These are phyloP conservation scores for Bothriochloa decipiens DNA, from an alignment of 176 grass and related monocot genomes.

Conservation along the genomic window DNA sequence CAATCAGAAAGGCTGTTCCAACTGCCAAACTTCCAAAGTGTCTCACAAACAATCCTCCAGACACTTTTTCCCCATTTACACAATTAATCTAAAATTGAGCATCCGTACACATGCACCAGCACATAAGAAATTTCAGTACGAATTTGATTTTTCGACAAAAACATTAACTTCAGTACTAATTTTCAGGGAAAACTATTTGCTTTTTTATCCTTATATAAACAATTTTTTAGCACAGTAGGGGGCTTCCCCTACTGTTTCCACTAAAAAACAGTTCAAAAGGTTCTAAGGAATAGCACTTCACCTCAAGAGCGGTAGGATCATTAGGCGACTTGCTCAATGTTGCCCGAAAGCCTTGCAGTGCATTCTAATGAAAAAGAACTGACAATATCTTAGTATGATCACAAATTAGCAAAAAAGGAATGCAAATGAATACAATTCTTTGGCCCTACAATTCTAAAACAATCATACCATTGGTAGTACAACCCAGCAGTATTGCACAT, in stretches of 20 bases:
- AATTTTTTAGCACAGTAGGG: no score
- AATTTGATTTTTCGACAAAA: constrained; percentile 4
- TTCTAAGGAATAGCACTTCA: constrained; percentile 41
- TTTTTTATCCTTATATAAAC: no score
- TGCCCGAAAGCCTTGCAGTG: constrained; percentile 66
- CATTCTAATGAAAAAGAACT: constrained; percentile 53
- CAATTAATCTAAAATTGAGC: not conserved
- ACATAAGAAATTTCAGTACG: not conserved
- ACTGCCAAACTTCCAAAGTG: not conserved
- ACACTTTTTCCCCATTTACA: not conserved
- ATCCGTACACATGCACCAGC: not conserved
- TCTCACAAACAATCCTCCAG: not conserved
- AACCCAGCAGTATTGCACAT: constrained; percentile 22
- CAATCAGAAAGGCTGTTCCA: not conserved
- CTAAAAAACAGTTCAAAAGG: not conserved
- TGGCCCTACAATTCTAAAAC: constrained; percentile 13
- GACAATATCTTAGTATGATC: constrained; percentile 29
- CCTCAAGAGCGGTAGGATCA: constrained; percentile 75
- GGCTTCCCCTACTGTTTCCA: no score
- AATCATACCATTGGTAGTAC: constrained; percentile 24
- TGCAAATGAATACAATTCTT: constrained; percentile 11
- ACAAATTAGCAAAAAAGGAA: constrained; percentile 3
- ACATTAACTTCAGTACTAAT: no score
- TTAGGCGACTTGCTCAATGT: constrained; percentile 71
- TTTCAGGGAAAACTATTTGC: no score